Evolutionary conservation across 1,139 yeast genomes (phyloP).

Genomic region (Torulaspora pretoriensis): DNA sequence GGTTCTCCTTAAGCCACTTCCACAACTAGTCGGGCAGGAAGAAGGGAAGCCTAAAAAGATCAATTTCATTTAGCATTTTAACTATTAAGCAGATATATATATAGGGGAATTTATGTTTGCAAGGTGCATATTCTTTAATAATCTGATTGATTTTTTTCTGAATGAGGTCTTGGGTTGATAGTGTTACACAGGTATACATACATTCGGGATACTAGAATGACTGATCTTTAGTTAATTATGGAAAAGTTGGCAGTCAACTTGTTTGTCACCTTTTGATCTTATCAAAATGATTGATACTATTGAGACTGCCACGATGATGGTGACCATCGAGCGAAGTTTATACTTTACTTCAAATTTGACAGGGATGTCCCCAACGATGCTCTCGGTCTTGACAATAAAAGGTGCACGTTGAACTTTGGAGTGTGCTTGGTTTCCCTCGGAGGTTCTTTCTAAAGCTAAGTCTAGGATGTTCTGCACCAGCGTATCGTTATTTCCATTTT

Average conservation of each 20-base stretch:
- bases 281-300: not conserved
- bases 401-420: not conserved
- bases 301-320: conserved; percentile 1
- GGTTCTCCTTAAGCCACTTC: no score
- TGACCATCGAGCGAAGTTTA: conserved; percentile 3
- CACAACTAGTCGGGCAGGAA: not conserved
- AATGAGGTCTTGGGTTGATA: not conserved
- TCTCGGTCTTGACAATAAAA: conserved; percentile 4
- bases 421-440: conserved; percentile 1
- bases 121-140: conserved; percentile 4
- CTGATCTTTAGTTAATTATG: not conserved
- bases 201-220: not conserved
- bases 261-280: not conserved
- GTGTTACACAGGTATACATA: conserved; percentile 1
- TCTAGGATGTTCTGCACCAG: conserved; percentile 17
- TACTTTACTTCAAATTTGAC: not conserved
- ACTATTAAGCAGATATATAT: conserved; percentile 5
- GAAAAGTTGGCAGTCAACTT: not conserved
- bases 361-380: conserved; percentile 2
- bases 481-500: conserved; percentile 8
- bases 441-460: conserved; percentile 20
- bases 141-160: not conserved
- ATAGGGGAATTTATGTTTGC: conserved; percentile 9
- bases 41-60: conserved; percentile 3
- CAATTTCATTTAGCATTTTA: conserved; percentile 11